Percentiles rank a stretch among this genome's conserved stretches.
Evolutionary conservation across 2,329 filamentous ascomycete genomes (phyloP).

Genomic region (Ascochyta clinopodiicola): DNA sequence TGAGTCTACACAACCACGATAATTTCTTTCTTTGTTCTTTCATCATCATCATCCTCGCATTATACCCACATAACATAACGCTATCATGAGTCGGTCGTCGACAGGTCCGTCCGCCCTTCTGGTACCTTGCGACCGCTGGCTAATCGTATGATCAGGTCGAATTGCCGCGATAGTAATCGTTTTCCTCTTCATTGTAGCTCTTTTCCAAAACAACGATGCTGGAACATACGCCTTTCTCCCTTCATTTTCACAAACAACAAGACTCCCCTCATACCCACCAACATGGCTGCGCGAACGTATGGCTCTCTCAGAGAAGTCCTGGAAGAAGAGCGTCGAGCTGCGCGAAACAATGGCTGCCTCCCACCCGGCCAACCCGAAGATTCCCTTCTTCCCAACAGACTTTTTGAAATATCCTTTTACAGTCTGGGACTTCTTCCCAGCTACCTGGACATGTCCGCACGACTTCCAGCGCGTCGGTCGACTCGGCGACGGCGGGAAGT

Average conservation of each 20-base stretch:
- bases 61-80: neutral
- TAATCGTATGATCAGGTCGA: constrained; percentile 25
- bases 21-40: neutral
- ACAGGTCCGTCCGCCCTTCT: constrained; percentile 23
- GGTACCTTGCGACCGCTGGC: neutral
- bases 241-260: constrained; percentile 21
- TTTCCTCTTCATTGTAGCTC: constrained; percentile 31
- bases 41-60: neutral
- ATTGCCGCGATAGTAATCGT: constrained; percentile 30
- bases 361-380: constrained; percentile 37
- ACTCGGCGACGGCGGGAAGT: constrained; percentile 44
- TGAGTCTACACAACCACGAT: constrained; percentile 1
- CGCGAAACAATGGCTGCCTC: constrained; percentile 36
- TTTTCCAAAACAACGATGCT: constrained; percentile 36
- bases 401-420: constrained; percentile 43
- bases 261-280: constrained; percentile 25
- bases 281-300: constrained; percentile 39
- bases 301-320: constrained; percentile 38
- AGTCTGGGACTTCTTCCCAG: constrained; percentile 44
- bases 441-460: constrained; percentile 43
- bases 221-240: constrained; percentile 35
- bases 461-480: constrained; percentile 43
- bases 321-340: constrained; percentile 37
- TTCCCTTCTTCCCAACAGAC: constrained; percentile 40
- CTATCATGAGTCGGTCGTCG: constrained; percentile 28